Base-by-base conservation (phyloP, 2,329 filamentous ascomycete genomes). In the Nannizziopsis barbatae region DNA sequence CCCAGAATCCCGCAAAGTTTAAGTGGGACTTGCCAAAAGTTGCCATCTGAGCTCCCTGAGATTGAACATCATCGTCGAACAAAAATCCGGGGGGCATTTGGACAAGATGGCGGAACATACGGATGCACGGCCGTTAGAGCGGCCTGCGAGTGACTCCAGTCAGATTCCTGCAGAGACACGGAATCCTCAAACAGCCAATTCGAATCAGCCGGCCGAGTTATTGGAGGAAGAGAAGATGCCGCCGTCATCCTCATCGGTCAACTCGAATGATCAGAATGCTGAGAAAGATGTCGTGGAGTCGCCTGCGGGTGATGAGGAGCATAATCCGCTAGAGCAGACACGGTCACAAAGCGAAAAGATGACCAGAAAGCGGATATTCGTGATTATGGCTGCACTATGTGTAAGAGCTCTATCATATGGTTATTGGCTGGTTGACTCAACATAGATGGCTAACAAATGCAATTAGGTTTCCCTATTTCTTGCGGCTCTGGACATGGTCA, bases 401-500 rank as follows among this genome's bases (percentile, higher is more conserved):
- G 53, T 55, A 49, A 55, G 53, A 27, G 17, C 38, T n/a, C 22
- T 37, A 12, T 14, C 5, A 46, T 30, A 7, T 17, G 4, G 17
- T 32, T 33, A 11, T 38, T 7, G 7, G 4, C 22, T 27, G 22
- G 3, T 27, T 27, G 22, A 27, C 22, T 27, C 10, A 33, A 31
- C 17, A 10, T 14, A 14, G 20, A n/a, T 37, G 17, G 38, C 38
- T 49, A 17, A 50, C 12, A 15, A 10, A 9, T 46, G 42, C 11
- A 27, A 17, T 17, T 54, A 71, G 69, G 70, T 79, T 61, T 75
- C 75, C 3, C 66, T 80, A n/a, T 77, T 80, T 49, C 70, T 81
- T 14, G 76, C 76, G 5, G 77, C 77, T 32, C 62, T 81, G 30
- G 77, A 81, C 55, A 77, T 79, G 61, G 68, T 71, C 60, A 48